Conservation (phyloP, 306 rosid genomes). For the Castanea crenata region DNA sequence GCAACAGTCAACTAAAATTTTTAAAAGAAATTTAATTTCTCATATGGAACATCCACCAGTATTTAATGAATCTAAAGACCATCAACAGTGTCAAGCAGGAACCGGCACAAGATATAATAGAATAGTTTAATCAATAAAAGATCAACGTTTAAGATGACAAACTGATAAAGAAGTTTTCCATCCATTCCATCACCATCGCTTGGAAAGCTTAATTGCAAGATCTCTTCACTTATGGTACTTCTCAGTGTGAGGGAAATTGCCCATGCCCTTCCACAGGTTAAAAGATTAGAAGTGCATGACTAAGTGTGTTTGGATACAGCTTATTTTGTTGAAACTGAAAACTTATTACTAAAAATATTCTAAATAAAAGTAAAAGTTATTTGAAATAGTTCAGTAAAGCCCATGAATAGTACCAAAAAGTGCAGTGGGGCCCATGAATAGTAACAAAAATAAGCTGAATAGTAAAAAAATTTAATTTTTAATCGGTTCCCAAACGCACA, state of each 20-base stretch:
- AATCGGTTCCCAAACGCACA: too few species aligned
- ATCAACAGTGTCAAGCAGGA: background rate
- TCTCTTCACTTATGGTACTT: constrained; percentile 63
- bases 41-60: background rate
- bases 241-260: constrained; percentile 69
- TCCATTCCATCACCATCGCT: constrained; percentile 39
- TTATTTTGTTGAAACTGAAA: too few species aligned
- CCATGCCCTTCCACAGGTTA: constrained; percentile 81
- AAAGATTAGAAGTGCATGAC: constrained; percentile 35
- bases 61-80: background rate
- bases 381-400: too few species aligned
- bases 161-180: constrained; percentile 74
- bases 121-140: background rate
- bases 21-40: background rate
- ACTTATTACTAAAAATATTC: too few species aligned
- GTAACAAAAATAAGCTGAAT: too few species aligned
- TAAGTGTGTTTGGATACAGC: background rate
- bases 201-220: constrained; percentile 46
- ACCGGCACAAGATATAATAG: background rate
- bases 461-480: too few species aligned
- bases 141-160: constrained; percentile 23
- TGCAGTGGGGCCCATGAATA: too few species aligned
- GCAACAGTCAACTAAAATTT: background rate
- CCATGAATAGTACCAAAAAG: too few species aligned
- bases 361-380: too few species aligned